phyloP scores from a whole-genome alignment of 2,329 filamentous ascomycete species.

The Colletotrichum trifolii region DNA sequence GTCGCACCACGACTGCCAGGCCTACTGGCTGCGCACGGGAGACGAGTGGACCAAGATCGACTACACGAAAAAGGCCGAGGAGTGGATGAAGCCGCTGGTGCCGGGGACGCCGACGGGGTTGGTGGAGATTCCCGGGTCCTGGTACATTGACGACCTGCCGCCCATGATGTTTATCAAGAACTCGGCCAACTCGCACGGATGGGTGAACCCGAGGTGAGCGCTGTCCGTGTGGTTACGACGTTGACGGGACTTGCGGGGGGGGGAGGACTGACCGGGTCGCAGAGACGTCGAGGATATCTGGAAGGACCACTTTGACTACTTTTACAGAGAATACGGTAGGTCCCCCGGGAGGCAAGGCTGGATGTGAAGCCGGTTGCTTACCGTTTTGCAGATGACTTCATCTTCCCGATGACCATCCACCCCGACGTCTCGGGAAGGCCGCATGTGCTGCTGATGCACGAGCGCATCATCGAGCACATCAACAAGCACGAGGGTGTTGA shows the following conservation, averaged over 20 bases:
- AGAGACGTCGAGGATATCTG: slow-evolving; percentile 71
- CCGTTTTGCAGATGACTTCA: slow-evolving; percentile 71
- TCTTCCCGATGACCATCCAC: slow-evolving; percentile 82
- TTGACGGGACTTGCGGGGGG: fast-evolving
- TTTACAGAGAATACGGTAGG: slow-evolving; percentile 72
- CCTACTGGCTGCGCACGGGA: slow-evolving; percentile 72
- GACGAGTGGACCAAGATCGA: slow-evolving; percentile 76
- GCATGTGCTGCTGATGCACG: slow-evolving; percentile 79
- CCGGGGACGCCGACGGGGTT: slow-evolving; percentile 70
- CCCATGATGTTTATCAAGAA: slow-evolving; percentile 81
- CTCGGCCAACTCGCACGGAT: slow-evolving; percentile 72
- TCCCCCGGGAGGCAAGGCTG: fast-evolving
- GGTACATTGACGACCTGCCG: slow-evolving; percentile 73
- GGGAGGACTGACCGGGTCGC: background rate
- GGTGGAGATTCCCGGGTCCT: slow-evolving; percentile 72
- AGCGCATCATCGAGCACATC: slow-evolving; percentile 76
- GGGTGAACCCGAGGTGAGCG: slow-evolving; percentile 55
- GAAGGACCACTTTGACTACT: slow-evolving; percentile 77
- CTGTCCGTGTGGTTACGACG: background rate
- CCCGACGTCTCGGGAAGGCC: slow-evolving; percentile 78
- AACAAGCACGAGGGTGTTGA: slow-evolving; percentile 70
- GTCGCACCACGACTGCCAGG: slow-evolving; percentile 72
- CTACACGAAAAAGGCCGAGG: slow-evolving; percentile 68
- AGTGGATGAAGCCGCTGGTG: slow-evolving; percentile 75
- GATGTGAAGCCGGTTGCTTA: fast-evolving